Base-by-base conservation (phyloP, 257 asterid genomes). In the Marsdenia floribunda region DNA sequence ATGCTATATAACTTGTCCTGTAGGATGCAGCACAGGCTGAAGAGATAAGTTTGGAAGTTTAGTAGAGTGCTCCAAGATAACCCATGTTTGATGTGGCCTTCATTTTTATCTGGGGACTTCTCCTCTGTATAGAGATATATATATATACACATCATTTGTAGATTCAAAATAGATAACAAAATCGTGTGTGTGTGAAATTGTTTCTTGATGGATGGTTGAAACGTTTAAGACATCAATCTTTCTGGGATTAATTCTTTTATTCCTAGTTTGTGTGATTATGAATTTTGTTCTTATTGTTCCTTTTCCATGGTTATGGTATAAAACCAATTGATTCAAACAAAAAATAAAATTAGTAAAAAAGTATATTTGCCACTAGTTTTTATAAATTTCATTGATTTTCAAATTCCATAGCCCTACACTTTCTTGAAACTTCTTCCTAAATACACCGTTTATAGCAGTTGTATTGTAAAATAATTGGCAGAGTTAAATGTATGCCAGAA, bases 11-110 rank as follows among this genome's bases (percentile, higher is more conserved):
- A 12, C 3, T 35, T 14, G 29, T 72, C 61, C 55, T 66, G 33
- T 68, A 88, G 93, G 91, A 59, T 76, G 88, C 86, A 68, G 71
- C 79, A 11, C 80, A 78, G 86, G 67, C 49, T 70, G 88, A 82
- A 79, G 89, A 79, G 84, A 73, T 72, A 35, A 75, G 77, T 68
- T 68, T 61, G 8, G 92, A 87, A 74, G 88, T 65, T 71, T 88
- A 84, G 65, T 58, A 55, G 29, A 44, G 12, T 44, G 29, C 16
- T 66, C 29, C 7, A 38, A 65, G n/a, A 37, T 15, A 18, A 13
- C 6, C n/a, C 29, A 16, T 77, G 66, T 73, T 68, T 74, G 71
- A 76, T 78, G 29, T 83, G 79, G 81, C 80, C 81, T 82, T 82
- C 81, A 75, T 76, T 65, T 44, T 75, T 67, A 78, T 80, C 73